These are phyloP conservation scores for Rhizopogon salebrosus DNA, from an alignment of 768 basidiomycete genomes.

Conservation along the genomic window DNA sequence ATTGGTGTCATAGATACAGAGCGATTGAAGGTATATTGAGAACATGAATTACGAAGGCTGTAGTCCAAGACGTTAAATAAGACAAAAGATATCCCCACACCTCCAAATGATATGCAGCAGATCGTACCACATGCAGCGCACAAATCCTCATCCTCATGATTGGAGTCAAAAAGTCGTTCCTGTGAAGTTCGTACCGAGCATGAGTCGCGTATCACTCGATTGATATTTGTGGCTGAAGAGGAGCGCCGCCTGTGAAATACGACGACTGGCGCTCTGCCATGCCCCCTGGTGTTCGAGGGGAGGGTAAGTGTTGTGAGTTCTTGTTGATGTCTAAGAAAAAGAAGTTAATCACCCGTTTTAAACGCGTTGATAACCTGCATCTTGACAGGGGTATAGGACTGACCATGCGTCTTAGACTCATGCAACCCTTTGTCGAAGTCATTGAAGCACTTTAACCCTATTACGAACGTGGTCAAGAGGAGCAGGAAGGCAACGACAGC, in stretches of 20 bases:
- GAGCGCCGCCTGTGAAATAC: slow-evolving; percentile 45
- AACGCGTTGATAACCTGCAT: slow-evolving; percentile 16
- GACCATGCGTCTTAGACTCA: slow-evolving; percentile 70
- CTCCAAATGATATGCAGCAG: neutral
- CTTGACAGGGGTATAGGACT: slow-evolving; percentile 36
- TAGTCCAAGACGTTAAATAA: slow-evolving; percentile 16
- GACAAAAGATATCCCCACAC: slow-evolving; percentile 1
- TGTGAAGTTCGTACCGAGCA: neutral
- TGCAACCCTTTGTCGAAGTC: slow-evolving; percentile 82
- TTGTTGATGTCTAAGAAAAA: slow-evolving; percentile 40
- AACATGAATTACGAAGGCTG: slow-evolving; percentile 14
- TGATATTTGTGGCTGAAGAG: slow-evolving; percentile 62
- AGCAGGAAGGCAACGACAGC: slow-evolving; percentile 75
- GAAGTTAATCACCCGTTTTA: slow-evolving; percentile 32
- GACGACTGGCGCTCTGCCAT: slow-evolving; percentile 43
- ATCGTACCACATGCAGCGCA: neutral
- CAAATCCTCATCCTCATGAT: neutral
- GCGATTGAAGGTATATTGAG: slow-evolving; percentile 3
- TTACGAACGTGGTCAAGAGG: slow-evolving; percentile 64
- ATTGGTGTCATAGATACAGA: neutral
- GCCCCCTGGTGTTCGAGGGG: slow-evolving; percentile 33
- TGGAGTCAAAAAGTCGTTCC: slow-evolving; percentile 6
- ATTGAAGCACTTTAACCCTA: slow-evolving; percentile 73
- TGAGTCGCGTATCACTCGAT: slow-evolving; percentile 50
- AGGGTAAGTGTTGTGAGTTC: slow-evolving; percentile 39